Conservation (phyloP, 306 rosid genomes). For the Sesbania bispinosa region DNA sequence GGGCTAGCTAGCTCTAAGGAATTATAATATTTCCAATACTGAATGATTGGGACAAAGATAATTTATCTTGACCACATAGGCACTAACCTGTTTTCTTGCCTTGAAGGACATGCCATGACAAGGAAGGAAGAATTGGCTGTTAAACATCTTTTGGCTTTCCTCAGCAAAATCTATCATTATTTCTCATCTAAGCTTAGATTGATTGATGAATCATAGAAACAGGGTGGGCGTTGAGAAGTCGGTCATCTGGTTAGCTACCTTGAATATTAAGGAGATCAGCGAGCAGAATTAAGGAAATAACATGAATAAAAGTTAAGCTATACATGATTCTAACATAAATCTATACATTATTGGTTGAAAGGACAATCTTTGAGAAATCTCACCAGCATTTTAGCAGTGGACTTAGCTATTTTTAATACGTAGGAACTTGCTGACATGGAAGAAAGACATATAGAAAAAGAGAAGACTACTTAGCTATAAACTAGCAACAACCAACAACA, state of each 20-base stretch:
- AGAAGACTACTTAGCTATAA: too few relatives aligned
- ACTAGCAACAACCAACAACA: too few relatives aligned
- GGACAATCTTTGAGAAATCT: too few relatives aligned
- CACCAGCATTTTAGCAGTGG: too few relatives aligned
- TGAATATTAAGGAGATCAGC: too few relatives aligned
- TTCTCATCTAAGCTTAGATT: background rate
- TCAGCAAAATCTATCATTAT: slow-evolving; percentile 13
- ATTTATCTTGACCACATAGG: slow-evolving; percentile 26
- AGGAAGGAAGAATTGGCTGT: slow-evolving; percentile 10
- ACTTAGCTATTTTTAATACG: too few relatives aligned
- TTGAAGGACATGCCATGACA: slow-evolving; percentile 22
- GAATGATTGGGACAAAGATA: slow-evolving; percentile 46
- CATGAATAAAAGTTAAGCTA: too few relatives aligned
- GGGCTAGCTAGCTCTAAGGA: slow-evolving; percentile 47
- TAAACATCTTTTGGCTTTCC: slow-evolving; percentile 4
- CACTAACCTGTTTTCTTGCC: slow-evolving; percentile 34
- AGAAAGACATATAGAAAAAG: too few relatives aligned
- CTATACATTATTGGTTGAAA: too few relatives aligned
- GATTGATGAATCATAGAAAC: background rate
- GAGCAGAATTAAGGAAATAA: slow-evolving; percentile 49
- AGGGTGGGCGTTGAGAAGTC: background rate
- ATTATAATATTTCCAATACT: slow-evolving; percentile 36
- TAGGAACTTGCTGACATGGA: too few relatives aligned
- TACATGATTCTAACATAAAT: too few relatives aligned
- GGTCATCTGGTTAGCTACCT: background rate